Percentiles rank a stretch among this genome's conserved stretches.
These are phyloP conservation scores for Blastobotrys capitulatus DNA, from an alignment of 1,139 yeast species.

Conservation along the genomic window DNA sequence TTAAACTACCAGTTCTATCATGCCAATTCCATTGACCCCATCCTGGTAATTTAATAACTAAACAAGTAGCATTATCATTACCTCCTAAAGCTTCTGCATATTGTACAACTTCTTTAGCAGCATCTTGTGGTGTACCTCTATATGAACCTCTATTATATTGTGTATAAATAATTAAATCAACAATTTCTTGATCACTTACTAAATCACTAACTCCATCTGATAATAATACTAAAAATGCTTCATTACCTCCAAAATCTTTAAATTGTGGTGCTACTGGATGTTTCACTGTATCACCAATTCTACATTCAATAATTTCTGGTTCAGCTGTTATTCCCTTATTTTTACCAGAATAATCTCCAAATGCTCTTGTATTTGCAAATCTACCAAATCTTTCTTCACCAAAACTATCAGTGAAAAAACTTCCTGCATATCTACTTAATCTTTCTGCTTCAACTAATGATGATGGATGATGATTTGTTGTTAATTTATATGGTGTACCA, in stretches of 20 bases:
- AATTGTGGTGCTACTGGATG: conserved; percentile 15
- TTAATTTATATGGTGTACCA: conserved; percentile 76
- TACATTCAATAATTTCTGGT: conserved; percentile 71
- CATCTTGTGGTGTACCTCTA: conserved; percentile 74
- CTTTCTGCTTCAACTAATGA: conserved; percentile 74
- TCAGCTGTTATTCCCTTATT: conserved; percentile 84
- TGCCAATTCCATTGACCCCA: conserved; percentile 82
- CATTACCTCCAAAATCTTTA: conserved; percentile 51
- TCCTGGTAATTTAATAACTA: conserved; percentile 72
- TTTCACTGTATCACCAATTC: conserved; percentile 46
- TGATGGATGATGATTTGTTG: conserved; percentile 82
- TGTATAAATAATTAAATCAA: conserved; percentile 73
- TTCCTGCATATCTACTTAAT: conserved; percentile 63
- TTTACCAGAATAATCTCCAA: conserved; percentile 82
- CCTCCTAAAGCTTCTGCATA: conserved; percentile 87
- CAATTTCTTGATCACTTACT: conserved; percentile 84
- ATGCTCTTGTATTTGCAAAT: conserved; percentile 87
- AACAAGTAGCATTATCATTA: conserved; percentile 89
- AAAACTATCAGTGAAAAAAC: conserved; percentile 80
- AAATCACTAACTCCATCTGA: conserved; percentile 84
- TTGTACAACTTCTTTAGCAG: conserved; percentile 78
- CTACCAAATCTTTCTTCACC: conserved; percentile 85
- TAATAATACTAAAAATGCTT: conserved; percentile 68
- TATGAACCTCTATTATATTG: conserved; percentile 62
- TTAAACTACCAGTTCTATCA: conserved; percentile 75